These are phyloP conservation scores for Aureobasidium melanogenum DNA, from an alignment of 2,329 filamentous ascomycete species.

Conservation along the genomic window DNA sequence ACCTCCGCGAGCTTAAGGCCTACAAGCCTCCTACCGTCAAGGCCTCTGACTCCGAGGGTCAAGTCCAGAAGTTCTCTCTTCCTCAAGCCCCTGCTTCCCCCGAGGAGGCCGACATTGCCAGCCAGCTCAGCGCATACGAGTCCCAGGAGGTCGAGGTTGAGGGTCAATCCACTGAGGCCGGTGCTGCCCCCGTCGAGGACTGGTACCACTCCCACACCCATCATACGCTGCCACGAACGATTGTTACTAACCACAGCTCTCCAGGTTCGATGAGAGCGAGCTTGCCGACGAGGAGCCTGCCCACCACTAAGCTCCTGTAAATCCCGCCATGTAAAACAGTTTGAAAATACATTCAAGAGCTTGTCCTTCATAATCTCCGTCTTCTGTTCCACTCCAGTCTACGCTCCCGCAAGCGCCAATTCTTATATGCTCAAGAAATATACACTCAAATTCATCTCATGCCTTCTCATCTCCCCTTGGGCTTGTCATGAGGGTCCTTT, in stretches of 20 bases:
- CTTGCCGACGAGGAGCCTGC: slow-evolving; percentile 14
- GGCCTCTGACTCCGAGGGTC: slow-evolving; percentile 76
- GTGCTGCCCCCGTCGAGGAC: slow-evolving; percentile 53
- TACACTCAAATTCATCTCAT: neutral
- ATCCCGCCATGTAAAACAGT: slow-evolving; percentile 7
- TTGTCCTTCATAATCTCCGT: neutral
- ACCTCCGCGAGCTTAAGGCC: slow-evolving; percentile 88
- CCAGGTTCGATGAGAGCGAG: slow-evolving; percentile 15
- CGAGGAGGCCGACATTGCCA: slow-evolving; percentile 88
- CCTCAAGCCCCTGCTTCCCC: slow-evolving; percentile 79
- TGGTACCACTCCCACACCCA: slow-evolving; percentile 34
- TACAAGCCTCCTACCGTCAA: slow-evolving; percentile 86
- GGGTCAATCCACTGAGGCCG: slow-evolving; percentile 62
- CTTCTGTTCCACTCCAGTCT: neutral
- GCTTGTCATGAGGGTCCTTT: neutral
- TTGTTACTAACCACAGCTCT: neutral
- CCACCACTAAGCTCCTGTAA: slow-evolving; percentile 27
- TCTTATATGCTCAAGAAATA: neutral
- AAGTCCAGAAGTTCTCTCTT: slow-evolving; percentile 77
- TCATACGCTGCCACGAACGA: neutral
- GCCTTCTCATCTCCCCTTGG: neutral
- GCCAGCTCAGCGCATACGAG: slow-evolving; percentile 91
- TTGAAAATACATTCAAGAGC: slow-evolving; percentile 7
- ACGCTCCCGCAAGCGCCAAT: too few species aligned
- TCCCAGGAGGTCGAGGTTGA: slow-evolving; percentile 88